Evolutionary conservation across 2,329 filamentous ascomycete genomes (phyloP).

Genomic region (Diplodia intermedia): DNA sequence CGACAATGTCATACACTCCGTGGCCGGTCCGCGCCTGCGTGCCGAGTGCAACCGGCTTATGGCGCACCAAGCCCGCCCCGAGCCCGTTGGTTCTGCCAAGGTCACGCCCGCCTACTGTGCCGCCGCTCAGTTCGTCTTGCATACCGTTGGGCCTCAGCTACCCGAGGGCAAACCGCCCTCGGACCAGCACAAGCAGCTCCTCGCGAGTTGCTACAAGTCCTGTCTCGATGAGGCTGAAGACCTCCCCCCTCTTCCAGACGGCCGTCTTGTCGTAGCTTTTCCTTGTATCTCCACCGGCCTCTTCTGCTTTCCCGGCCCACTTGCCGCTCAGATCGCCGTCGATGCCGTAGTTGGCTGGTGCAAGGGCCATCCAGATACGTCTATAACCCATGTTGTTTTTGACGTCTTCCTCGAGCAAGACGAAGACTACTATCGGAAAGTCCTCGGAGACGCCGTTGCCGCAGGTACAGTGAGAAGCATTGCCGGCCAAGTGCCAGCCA

Average conservation of each 20-base stretch:
- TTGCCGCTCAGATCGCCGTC: conserved; percentile 43
- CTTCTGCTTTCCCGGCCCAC: conserved; percentile 44
- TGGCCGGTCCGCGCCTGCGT: conserved; percentile 44
- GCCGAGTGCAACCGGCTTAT: conserved; percentile 43
- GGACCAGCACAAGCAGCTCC: conserved; percentile 37
- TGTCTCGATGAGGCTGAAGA: conserved; percentile 42
- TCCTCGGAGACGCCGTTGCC: conserved; percentile 31
- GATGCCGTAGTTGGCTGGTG: conserved; percentile 42
- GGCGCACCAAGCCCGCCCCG: conserved; percentile 36
- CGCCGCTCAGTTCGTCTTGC: conserved; percentile 42
- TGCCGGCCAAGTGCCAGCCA: neutral
- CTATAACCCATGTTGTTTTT: conserved; percentile 45
- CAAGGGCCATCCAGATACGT: conserved; percentile 38
- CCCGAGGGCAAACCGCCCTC: conserved; percentile 36
- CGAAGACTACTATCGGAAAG: conserved; percentile 36
- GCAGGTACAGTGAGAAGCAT: neutral
- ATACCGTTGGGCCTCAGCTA: conserved; percentile 48
- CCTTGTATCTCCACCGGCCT: conserved; percentile 48
- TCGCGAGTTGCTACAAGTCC: conserved; percentile 43
- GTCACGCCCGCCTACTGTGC: conserved; percentile 42
- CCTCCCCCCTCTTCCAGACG: conserved; percentile 37
- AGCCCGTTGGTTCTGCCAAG: conserved; percentile 41
- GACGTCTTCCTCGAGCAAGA: conserved; percentile 45
- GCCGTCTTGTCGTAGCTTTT: conserved; percentile 42
- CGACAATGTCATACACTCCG: conserved; percentile 47